Evolutionary conservation across 2,329 filamentous ascomycete genomes (phyloP).

Genomic region (Pseudocercospora crystallina): DNA sequence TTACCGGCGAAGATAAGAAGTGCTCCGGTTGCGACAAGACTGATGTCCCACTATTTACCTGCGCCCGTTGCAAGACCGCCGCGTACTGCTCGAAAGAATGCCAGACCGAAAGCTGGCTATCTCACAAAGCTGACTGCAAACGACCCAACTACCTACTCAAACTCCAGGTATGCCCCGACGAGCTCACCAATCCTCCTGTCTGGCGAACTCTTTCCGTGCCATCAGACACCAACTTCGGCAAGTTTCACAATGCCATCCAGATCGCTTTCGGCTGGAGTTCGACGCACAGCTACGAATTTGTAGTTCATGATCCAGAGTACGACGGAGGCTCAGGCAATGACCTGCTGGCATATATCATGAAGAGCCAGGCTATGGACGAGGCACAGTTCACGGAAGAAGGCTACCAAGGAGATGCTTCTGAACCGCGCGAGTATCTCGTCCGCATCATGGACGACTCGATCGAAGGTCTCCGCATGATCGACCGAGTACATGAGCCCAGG

Average conservation of each 20-base stretch:
- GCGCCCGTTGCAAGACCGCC: constrained; percentile 10
- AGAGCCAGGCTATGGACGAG: constrained; percentile 1
- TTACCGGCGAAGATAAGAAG: background rate
- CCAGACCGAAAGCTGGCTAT: constrained; percentile 19
- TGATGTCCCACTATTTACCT: constrained; percentile 2
- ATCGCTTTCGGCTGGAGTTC: constrained; percentile 31
- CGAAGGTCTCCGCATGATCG: background rate
- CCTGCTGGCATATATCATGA: constrained; percentile 4
- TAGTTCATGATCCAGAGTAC: constrained; percentile 11
- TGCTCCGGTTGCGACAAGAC: constrained; percentile 4
- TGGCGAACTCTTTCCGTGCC: constrained; percentile 30
- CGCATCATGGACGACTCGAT: constrained; percentile 8
- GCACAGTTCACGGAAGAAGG: constrained; percentile 1
- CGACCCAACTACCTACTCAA: constrained; percentile 31
- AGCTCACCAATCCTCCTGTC: constrained; percentile 26
- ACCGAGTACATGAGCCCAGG: constrained; percentile 9
- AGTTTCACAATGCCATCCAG: constrained; percentile 30
- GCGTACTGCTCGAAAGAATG: constrained; percentile 16
- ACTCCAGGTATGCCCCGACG: constrained; percentile 16
- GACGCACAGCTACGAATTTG: constrained; percentile 30
- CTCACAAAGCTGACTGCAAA: constrained; percentile 22
- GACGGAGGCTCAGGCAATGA: constrained; percentile 1
- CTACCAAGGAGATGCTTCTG: constrained; percentile 1
- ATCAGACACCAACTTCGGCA: constrained; percentile 23
- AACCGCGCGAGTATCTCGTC: constrained; percentile 7